phyloP scores from a whole-genome alignment of 2,329 filamentous ascomycete genomes.

The Lasiodiplodia sp. region DNA sequence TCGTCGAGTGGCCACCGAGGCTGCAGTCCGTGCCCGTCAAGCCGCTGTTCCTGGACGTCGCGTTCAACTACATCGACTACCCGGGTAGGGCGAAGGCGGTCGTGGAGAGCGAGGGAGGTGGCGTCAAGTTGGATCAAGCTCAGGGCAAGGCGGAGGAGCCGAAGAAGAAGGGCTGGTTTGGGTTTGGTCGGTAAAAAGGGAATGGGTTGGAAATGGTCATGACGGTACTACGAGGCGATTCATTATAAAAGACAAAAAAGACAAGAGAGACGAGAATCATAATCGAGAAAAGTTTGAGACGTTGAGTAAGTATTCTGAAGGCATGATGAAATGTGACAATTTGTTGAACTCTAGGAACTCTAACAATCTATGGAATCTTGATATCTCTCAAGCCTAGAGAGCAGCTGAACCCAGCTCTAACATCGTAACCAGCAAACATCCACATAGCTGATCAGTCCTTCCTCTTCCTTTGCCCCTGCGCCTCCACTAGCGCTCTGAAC shows the following conservation, averaged over 20 bases:
- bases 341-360: not conserved
- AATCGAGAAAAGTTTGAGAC: not conserved
- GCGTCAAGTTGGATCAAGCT: constrained; percentile 31
- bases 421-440: not conserved
- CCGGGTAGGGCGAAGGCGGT: constrained; percentile 64
- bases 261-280: not conserved
- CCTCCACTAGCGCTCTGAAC: constrained; percentile 34
- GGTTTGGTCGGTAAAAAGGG: constrained; percentile 53
- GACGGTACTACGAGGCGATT: not conserved
- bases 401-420: not conserved
- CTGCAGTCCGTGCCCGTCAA: constrained; percentile 87
- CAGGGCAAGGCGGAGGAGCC: constrained; percentile 45
- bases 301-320: not conserved
- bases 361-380: not conserved
- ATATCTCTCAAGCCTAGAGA: not conserved
- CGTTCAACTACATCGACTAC: constrained; percentile 97
- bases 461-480: constrained; percentile 23
- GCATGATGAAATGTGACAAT: not conserved
- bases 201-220: not conserved
- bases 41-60: constrained; percentile 93
- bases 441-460: not conserved
- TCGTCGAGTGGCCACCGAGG: constrained; percentile 87
- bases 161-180: constrained; percentile 60
- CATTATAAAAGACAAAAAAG: constrained; percentile 4
- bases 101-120: constrained; percentile 32